phyloP scores from a whole-genome alignment of 1,284 basidiomycete genomes.

The Naganishia cerealis region DNA sequence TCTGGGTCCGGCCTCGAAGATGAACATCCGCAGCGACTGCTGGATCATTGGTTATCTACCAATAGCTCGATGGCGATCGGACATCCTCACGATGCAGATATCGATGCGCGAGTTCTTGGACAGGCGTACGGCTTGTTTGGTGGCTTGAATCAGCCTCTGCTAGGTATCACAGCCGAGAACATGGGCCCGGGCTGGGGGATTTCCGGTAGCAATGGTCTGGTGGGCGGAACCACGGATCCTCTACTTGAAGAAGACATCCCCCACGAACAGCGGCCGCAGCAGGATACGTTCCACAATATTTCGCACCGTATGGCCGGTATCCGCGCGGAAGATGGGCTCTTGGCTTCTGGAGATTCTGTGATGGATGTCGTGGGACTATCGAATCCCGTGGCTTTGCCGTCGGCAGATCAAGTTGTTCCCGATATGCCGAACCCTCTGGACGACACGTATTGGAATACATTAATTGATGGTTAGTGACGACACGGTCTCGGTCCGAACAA shows the following conservation, averaged over 20 bases:
- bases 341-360: conserved; percentile 21
- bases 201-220: conserved; percentile 2
- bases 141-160: conserved; percentile 22
- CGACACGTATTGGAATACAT: conserved; percentile 54
- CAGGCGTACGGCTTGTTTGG: conserved; percentile 24
- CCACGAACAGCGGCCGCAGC: conserved; percentile 28
- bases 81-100: conserved; percentile 35
- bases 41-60: conserved; percentile 53
- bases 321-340: conserved; percentile 1
- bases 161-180: conserved; percentile 4
- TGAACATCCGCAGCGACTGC: conserved; percentile 51
- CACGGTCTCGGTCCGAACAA: not conserved
- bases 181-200: conserved; percentile 16
- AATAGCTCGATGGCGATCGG: conserved; percentile 49
- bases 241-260: conserved; percentile 22
- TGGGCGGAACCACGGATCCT: conserved; percentile 24
- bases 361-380: conserved; percentile 15
- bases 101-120: conserved; percentile 26
- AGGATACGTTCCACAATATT: conserved; percentile 33
- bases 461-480: conserved; percentile 50
- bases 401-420: conserved; percentile 14
- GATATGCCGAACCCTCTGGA: conserved; percentile 25
- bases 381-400: conserved; percentile 12
- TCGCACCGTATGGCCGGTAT: conserved; percentile 31
- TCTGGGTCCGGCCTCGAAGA: conserved; percentile 42